Base-by-base conservation (phyloP, 805 yeast species). In the Saccharomycopsis capsularis region DNA sequence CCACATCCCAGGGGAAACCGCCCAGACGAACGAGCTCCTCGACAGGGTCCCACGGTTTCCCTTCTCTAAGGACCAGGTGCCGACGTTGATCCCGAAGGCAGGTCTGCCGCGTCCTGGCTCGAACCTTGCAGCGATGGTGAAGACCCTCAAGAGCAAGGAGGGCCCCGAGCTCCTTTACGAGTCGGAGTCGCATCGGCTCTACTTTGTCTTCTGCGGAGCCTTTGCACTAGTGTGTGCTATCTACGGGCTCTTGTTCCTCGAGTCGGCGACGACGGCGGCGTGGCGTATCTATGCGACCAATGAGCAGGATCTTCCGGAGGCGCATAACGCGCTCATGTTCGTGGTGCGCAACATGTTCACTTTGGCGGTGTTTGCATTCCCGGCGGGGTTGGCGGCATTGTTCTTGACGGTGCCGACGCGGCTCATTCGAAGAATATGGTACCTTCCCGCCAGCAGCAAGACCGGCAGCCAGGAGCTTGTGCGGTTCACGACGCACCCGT, bases 161-260 rank as follows among this genome's bases (percentile, higher is more conserved):
- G 44, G 19, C 19, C 91, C 91, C 1, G 95, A 85, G 59, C 68
- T 86, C 47, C 72, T 86, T 40, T 87, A 86, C 64, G 91, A 85
- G 68, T 79, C 89, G 23, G 95, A 87, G 64, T 85, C 93, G 0
- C 95, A 87, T 60, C 69, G 84, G 49, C 68, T 85, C 29, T 87
- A 85, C 63, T 86, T 85, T 62, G 67, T 85, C 9, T 74, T 79
- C 19, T 76, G 85, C 60, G 78, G 81, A 53, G 78, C 85, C 40
- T 71, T 82, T 59, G 86, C 89, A 0, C 66, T 85, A 35, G 79
- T 82, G 9, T 77, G 83, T 57, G 69, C 83, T 2, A 70, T 82
- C n/a, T 86, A 86, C 61, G 85, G 84, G 4, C 62, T 82, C 42
- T 78, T 75, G 3, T 70, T 81, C 52, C 60, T 73, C 4, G 87